Conservation (phyloP, 331 rosid species). For the Ulmus americana region DNA sequence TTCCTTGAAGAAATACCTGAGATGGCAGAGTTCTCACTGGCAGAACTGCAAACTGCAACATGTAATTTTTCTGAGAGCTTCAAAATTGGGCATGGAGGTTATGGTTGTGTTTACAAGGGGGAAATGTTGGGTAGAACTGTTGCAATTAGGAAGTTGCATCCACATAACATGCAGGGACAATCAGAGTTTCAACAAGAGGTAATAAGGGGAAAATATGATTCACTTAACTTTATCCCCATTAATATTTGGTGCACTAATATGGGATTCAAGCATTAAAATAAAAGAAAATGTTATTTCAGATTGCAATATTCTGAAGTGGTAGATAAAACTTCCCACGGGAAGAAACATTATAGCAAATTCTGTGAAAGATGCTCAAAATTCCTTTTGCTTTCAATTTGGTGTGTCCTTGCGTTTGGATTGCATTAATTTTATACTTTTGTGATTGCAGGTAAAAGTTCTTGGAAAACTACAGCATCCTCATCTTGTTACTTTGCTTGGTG, state of each 20-base stretch:
- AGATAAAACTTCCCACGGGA: neutral
- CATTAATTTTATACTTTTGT: conserved; percentile 20
- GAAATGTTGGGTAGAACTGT: conserved; percentile 90
- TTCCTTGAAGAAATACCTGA: conserved; percentile 50
- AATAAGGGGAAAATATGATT: neutral
- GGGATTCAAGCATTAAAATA: too few relatives aligned
- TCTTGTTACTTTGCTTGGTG: conserved; percentile 74
- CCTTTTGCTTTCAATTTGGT: conserved; percentile 5
- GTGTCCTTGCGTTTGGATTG: conserved; percentile 11
- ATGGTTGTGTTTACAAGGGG: conserved; percentile 73
- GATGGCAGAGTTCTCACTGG: conserved; percentile 68
- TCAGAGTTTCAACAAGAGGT: conserved; percentile 83
- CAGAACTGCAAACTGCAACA: conserved; percentile 77
- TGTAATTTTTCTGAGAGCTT: conserved; percentile 82
- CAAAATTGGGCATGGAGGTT: conserved; percentile 61
- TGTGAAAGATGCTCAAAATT: neutral
- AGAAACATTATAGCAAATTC: neutral
- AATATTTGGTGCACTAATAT: conserved; percentile 4
- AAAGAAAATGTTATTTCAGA: too few relatives aligned
- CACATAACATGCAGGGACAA: conserved; percentile 58
- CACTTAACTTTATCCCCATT: conserved; percentile 1
- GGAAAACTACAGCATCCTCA: conserved; percentile 79
- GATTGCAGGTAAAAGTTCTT: conserved; percentile 69
- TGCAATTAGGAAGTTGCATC: conserved; percentile 60
- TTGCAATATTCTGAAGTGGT: neutral